These are phyloP conservation scores for Lepidium africanum DNA, from an alignment of 345 rosid species.

Conservation along the genomic window DNA sequence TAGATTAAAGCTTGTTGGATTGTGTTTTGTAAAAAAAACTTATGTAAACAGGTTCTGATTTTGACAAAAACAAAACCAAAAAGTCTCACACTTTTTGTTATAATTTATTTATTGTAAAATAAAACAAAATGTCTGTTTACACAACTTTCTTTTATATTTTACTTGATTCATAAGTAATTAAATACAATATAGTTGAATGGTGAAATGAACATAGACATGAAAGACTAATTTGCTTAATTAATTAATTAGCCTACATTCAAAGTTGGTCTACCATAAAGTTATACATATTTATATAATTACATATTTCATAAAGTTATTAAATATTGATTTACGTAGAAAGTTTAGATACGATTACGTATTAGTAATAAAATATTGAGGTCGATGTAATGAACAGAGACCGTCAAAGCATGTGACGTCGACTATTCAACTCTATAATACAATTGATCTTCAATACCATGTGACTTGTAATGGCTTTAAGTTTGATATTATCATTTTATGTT, in stretches of 20 bases:
- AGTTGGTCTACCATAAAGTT: constrained; percentile 14
- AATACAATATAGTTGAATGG: constrained; percentile 19
- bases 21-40: neutral
- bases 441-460: constrained; percentile 11
- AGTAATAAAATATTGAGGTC: constrained; percentile 15
- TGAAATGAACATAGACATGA: constrained; percentile 24
- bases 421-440: constrained; percentile 22
- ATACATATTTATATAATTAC: neutral
- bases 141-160: constrained; percentile 2
- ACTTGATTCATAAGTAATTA: constrained; percentile 8
- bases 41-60: neutral
- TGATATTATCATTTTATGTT: constrained; percentile 2
- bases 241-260: constrained; percentile 25
- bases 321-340: constrained; percentile 20
- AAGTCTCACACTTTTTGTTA: constrained; percentile 6
- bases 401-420: constrained; percentile 32
- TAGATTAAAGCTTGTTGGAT: neutral
- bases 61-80: constrained; percentile 4
- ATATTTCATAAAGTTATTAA: constrained; percentile 18
- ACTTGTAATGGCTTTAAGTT: constrained; percentile 2
- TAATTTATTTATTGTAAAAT: neutral
- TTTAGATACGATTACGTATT: constrained; percentile 20
- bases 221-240: constrained; percentile 10
- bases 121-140: constrained; percentile 1
- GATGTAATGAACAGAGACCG: constrained; percentile 15